A percentile compares a stretch with the other conserved stretches of the same genome.
Conservation (phyloP, 129 eudicot genomes). For the Lonicera japonica region DNA sequence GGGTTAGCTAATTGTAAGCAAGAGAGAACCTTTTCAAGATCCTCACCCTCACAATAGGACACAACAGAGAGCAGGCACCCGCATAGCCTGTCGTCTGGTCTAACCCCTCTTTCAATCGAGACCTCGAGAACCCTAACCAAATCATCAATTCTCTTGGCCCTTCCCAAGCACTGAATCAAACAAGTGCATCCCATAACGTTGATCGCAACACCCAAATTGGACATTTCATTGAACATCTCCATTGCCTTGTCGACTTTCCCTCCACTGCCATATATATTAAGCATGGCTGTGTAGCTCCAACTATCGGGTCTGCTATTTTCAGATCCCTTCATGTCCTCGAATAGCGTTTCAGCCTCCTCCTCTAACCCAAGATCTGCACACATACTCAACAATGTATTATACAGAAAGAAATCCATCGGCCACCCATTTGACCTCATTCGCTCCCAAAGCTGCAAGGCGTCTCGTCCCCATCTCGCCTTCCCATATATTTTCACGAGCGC, state of each 20-base stretch:
- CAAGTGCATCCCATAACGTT: constrained; percentile 72
- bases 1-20: constrained; percentile 52
- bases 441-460: constrained; percentile 61
- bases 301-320: constrained; percentile 47
- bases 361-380: constrained; percentile 69
- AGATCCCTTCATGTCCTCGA: constrained; percentile 59
- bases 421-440: constrained; percentile 57
- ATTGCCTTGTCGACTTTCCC: constrained; percentile 62
- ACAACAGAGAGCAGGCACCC: constrained; percentile 62
- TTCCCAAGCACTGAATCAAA: constrained; percentile 65
- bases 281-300: constrained; percentile 74
- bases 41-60: constrained; percentile 51
- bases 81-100: constrained; percentile 63
- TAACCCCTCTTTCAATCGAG: constrained; percentile 41
- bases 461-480: constrained; percentile 62
- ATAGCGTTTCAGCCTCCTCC: constrained; percentile 58
- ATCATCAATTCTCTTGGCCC: constrained; percentile 50
- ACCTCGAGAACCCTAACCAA: constrained; percentile 43
- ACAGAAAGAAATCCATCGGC: constrained; percentile 62
- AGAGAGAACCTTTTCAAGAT: constrained; percentile 44
- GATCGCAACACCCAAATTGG: constrained; percentile 34
- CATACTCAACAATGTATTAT: constrained; percentile 65
- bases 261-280: constrained; percentile 54
- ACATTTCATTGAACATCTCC: constrained; percentile 55
- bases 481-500: constrained; percentile 61